phyloP scores from a whole-genome alignment of 2,329 filamentous ascomycete species.

The Talaromyces verruculosus region DNA sequence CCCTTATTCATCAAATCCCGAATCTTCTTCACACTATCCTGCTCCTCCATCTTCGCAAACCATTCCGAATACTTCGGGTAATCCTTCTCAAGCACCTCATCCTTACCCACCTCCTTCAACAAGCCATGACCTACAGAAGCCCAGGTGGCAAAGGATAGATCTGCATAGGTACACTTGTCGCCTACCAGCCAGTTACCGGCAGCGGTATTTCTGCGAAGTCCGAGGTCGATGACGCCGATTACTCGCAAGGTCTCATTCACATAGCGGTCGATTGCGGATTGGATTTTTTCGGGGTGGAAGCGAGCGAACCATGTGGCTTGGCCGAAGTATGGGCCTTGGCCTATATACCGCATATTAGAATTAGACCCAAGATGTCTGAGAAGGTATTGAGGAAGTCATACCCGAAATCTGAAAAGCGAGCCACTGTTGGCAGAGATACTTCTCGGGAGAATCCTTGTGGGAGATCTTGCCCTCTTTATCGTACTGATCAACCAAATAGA shows the following conservation, averaged over 20 bases:
- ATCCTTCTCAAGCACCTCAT: neutral
- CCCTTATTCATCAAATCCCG: neutral
- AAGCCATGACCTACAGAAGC: conserved; percentile 9
- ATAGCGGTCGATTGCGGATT: conserved; percentile 15
- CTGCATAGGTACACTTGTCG: conserved; percentile 16
- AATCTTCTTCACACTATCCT: conserved; percentile 13
- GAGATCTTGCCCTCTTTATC: conserved; percentile 15
- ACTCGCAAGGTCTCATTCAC: conserved; percentile 9
- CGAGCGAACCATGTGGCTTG: conserved; percentile 16
- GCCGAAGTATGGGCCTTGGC: conserved; percentile 18
- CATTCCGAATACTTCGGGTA: conserved; percentile 4
- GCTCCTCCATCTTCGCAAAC: conserved; percentile 2
- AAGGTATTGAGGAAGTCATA: neutral
- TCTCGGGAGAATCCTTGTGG: neutral
- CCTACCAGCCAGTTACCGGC: conserved; percentile 10
- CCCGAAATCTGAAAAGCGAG: conserved; percentile 17
- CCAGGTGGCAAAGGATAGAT: conserved; percentile 6
- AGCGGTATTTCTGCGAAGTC: conserved; percentile 26
- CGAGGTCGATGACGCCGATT: conserved; percentile 9
- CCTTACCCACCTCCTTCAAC: conserved; percentile 12
- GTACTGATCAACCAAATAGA: conserved; percentile 14
- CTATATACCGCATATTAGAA: neutral
- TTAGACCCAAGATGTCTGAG: too few species aligned
- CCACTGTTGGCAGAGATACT: conserved; percentile 12
- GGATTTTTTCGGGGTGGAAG: conserved; percentile 16